Base-by-base conservation (phyloP, 2,329 filamentous ascomycete species). In the Polychaeton citri region DNA sequence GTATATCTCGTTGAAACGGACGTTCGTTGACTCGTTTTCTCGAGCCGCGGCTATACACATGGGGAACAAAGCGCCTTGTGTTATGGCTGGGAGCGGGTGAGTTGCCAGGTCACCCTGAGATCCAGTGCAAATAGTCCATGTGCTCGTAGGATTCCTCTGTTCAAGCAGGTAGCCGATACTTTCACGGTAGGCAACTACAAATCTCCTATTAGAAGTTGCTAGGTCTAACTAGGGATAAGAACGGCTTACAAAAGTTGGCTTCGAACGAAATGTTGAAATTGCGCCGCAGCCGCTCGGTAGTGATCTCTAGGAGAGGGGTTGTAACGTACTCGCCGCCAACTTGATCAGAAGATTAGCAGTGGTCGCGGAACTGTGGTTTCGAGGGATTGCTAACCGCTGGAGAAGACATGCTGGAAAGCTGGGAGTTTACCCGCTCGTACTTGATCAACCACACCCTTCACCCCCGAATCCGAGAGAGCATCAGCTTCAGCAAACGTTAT, bases 1-100 rank as follows among this genome's bases (percentile, higher is more conserved):
- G 35, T 57, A 61, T n/a, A 61, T 45, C 38, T 63, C 61, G 36
- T 61, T 60, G 44, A 61, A 57, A 13, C 59, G 58, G 6, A 64
- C 45, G 35, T 57, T 60, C 3, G 54, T 57, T 0, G 46, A 36
- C 8, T 33, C 34, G 19, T 50, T 50, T 10, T 57, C 57, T 9
- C 43, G 50, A 12, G 43, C 43, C 2, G 56, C 58, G 12, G 47
- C 52, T 5, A 36, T 49, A 2, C 47, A 43, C 42, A 63, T 50
- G 28, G 54, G 52, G 46, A 52, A 61, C 7, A 63, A 40, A 0
- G 60, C 49, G n/a, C 59, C 59, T 37, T 63, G 61, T 5, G 38
- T 43, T 19, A 60, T 47, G 32, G 49, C 52, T 3, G 54, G 43
- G 21, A 46, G 36, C 0, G 47, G 40, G 15, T 33, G 40, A 5